A percentile compares a stretch with the other conserved stretches of the same genome.
These are phyloP conservation scores for Globisporangium spiculum DNA, from an alignment of 352 stramenopile genomes.

Conservation along the genomic window DNA sequence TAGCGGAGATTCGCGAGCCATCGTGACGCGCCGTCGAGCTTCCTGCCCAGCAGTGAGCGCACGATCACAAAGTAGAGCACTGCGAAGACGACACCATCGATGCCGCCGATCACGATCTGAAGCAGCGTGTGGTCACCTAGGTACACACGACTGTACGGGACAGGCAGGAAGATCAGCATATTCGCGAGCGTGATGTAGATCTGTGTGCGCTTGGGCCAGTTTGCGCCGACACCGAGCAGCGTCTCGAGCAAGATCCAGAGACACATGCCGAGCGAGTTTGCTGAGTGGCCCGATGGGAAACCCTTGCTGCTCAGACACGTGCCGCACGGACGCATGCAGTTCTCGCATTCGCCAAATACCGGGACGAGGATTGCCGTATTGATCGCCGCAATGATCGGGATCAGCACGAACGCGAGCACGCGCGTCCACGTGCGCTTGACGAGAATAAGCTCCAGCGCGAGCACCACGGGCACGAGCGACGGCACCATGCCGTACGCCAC, in stretches of 20 bases:
- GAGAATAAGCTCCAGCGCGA: slow-evolving; percentile 43
- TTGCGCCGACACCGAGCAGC: slow-evolving; percentile 29
- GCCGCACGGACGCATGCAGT: slow-evolving; percentile 48
- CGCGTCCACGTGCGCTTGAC: slow-evolving; percentile 40
- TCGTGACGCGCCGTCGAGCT: slow-evolving; percentile 5
- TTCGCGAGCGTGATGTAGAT: slow-evolving; percentile 6
- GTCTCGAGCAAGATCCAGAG: slow-evolving; percentile 51
- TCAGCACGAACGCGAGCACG: slow-evolving; percentile 48
- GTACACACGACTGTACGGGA: slow-evolving; percentile 61
- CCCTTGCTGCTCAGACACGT: slow-evolving; percentile 43
- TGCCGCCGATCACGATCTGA: slow-evolving; percentile 41
- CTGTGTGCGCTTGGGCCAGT: slow-evolving; percentile 23
- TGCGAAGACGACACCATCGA: slow-evolving; percentile 34
- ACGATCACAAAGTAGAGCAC: slow-evolving; percentile 44
- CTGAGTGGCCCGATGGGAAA: slow-evolving; percentile 53
- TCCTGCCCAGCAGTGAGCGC: slow-evolving; percentile 33
- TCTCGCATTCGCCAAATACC: slow-evolving; percentile 37
- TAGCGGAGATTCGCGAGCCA: slow-evolving; percentile 4
- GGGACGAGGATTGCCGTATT: slow-evolving; percentile 39
- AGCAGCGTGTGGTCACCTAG: slow-evolving; percentile 53
- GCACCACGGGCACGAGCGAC: slow-evolving; percentile 39
- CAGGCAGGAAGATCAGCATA: slow-evolving; percentile 38
- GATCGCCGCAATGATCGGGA: slow-evolving; percentile 43
- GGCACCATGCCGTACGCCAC: slow-evolving; percentile 56
- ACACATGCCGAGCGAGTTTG: slow-evolving; percentile 46